Conservation (phyloP, 108 stramenopile species). For the Cyclotella choctawhatcheeana region DNA sequence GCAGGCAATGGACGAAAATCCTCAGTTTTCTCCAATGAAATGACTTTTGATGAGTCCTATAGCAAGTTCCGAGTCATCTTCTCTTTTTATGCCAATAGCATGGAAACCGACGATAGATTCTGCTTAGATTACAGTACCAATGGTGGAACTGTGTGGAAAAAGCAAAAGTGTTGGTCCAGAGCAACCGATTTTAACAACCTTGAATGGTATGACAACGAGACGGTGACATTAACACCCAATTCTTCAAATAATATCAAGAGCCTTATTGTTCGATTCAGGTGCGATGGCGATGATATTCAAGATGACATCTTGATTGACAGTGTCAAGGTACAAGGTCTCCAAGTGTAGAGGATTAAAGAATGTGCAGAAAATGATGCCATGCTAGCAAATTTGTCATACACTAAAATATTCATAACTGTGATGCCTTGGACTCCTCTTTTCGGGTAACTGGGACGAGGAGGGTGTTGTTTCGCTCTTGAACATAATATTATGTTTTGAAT, state of each 20-base stretch:
- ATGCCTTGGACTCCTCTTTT: background rate
- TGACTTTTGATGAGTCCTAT: conserved; percentile 4
- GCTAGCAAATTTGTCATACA: conserved; percentile 2
- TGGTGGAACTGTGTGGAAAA: conserved; percentile 15
- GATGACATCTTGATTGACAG: conserved; percentile 21
- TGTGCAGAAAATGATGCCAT: background rate
- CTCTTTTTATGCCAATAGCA: conserved; percentile 33
- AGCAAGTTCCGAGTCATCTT: conserved; percentile 28
- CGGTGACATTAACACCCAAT: background rate
- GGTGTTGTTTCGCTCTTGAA: conserved; percentile 16
- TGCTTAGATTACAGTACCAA: conserved; percentile 34
- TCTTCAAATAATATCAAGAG: background rate
- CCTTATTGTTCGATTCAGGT: conserved; percentile 31
- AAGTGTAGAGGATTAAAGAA: background rate
- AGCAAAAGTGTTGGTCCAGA: conserved; percentile 29
- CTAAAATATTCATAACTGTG: background rate
- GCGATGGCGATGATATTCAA: conserved; percentile 15
- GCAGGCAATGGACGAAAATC: conserved; percentile 18
- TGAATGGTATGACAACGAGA: conserved; percentile 26
- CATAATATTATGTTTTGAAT: background rate
- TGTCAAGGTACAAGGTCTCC: conserved; percentile 16
- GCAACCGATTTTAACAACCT: conserved; percentile 27
- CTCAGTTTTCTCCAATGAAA: conserved; percentile 18
- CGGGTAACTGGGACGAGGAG: background rate
- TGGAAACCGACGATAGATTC: conserved; percentile 39